Base-by-base conservation (phyloP, 2,329 filamentous ascomycete species). In the Penicillium olsonii region DNA sequence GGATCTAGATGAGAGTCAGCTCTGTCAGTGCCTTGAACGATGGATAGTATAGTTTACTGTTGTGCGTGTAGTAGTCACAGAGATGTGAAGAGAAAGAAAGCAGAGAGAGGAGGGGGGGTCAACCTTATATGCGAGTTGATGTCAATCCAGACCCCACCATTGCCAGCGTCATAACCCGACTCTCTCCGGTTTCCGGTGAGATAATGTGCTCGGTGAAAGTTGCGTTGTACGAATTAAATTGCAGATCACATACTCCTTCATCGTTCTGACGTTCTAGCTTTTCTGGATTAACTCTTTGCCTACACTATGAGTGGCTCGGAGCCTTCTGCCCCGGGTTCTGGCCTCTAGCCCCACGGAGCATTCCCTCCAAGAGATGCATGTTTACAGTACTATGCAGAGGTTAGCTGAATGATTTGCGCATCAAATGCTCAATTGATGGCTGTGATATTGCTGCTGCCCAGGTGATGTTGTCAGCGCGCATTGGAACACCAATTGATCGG, bases 91-190 rank as follows among this genome's bases (percentile, higher is more conserved):
- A 55, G 37, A 33, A 48, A 41, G 44, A 45, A 35, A 51, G 37
- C 18, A 42, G 29, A 11, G 26, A 31, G 31, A 27, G 38, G 27
- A 43, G 22, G 8, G 22, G 8, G 55, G 52, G 56, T 45, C 45
- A 56, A 52, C 49, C 22, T 65, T 52, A 75, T 57, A 65, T 84
- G 80, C 22, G 14, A 10, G 11, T 40, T 26, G 22, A 42, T 15
- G 24, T 72, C 67, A 24, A 35, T 15, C 29, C 34, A 24, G 20
- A 54, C 49, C 52, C 52, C 55, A 37, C 53, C 55, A 48, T 39
- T 44, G 18, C 19, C 50, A 31, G 31, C 18, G 15, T 29, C 27
- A 39, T 40, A 40, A 2, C 6, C 58, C 59, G 59, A 61, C 14
- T 52, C 55, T 57, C 53, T 53, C 59, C 57, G 53, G 42, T 43